Percentiles rank a stretch among this genome's conserved stretches.
Evolutionary conservation across 2,329 filamentous ascomycete genomes (phyloP).

Genomic region (Stemphylium vesicarium): DNA sequence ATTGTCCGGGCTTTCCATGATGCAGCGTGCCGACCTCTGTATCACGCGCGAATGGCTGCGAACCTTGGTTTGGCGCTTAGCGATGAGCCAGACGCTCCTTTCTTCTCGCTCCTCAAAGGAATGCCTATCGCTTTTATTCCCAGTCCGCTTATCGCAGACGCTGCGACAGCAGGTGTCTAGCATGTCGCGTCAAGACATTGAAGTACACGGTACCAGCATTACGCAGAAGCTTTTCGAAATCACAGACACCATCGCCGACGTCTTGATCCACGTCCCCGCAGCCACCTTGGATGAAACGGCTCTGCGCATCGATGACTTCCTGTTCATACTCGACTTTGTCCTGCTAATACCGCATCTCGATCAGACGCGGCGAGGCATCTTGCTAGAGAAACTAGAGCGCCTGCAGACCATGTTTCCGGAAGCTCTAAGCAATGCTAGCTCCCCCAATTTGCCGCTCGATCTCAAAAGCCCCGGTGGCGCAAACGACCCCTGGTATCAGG

Average conservation of each 20-base stretch:
- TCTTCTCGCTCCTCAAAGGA: slow-evolving; percentile 49
- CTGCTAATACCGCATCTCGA: slow-evolving; percentile 58
- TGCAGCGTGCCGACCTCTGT: slow-evolving; percentile 58
- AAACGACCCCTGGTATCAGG: slow-evolving; percentile 45
- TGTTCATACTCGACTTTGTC: slow-evolving; percentile 60
- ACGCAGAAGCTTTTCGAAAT: slow-evolving; percentile 67
- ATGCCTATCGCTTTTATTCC: slow-evolving; percentile 53
- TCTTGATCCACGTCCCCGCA: slow-evolving; percentile 60
- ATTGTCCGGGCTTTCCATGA: slow-evolving; percentile 48
- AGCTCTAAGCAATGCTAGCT: slow-evolving; percentile 40
- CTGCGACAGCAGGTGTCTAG: slow-evolving; percentile 52
- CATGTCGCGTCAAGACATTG: slow-evolving; percentile 56
- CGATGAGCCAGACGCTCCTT: slow-evolving; percentile 56
- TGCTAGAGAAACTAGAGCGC: slow-evolving; percentile 51
- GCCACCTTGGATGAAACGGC: slow-evolving; percentile 55
- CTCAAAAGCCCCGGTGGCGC: slow-evolving; percentile 31
- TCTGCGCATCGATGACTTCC: slow-evolving; percentile 60
- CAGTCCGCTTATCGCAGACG: slow-evolving; percentile 53
- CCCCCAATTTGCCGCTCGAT: slow-evolving; percentile 40
- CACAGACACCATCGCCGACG: slow-evolving; percentile 65
- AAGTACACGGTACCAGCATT: slow-evolving; percentile 63
- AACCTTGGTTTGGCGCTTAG: slow-evolving; percentile 58
- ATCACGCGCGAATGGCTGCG: slow-evolving; percentile 59
- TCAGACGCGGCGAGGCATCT: slow-evolving; percentile 54
- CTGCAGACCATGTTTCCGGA: slow-evolving; percentile 46